Percentiles rank a stretch among this genome's conserved stretches.
These are phyloP conservation scores for Cicer chorassanicum DNA, from an alignment of 306 rosid species.

Conservation along the genomic window DNA sequence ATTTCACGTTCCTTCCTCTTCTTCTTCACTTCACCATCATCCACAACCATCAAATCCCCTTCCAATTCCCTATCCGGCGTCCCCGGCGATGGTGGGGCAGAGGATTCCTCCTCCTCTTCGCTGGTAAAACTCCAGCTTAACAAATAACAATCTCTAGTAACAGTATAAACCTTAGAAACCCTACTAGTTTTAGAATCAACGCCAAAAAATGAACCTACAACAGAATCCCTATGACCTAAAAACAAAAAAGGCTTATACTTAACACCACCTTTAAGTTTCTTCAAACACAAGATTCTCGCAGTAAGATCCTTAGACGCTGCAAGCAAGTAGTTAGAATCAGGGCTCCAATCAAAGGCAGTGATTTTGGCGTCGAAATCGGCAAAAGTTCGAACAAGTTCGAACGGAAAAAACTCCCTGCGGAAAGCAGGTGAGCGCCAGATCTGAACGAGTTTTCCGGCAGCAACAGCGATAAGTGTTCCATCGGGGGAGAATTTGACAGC, in stretches of 20 bases:
- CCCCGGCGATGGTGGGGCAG: conserved; percentile 61
- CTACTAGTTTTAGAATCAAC: conserved; percentile 61
- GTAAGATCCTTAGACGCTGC: conserved; percentile 87
- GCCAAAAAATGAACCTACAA: conserved; percentile 76
- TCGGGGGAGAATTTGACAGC: conserved; percentile 72
- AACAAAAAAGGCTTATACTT: conserved; percentile 67
- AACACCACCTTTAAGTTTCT: conserved; percentile 44
- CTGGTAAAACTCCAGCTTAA: conserved; percentile 67
- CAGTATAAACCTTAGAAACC: conserved; percentile 70
- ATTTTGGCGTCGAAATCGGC: conserved; percentile 67
- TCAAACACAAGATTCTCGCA: conserved; percentile 65
- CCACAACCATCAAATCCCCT: conserved; percentile 50
- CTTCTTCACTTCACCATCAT: conserved; percentile 54
- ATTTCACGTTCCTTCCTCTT: conserved; percentile 60
- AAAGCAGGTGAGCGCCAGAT: conserved; percentile 91
- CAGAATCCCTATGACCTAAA: conserved; percentile 84
- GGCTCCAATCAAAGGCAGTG: conserved; percentile 79
- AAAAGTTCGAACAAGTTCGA: conserved; percentile 72
- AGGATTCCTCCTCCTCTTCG: conserved; percentile 50
- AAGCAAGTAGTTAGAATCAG: conserved; percentile 68
- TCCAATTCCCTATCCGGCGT: conserved; percentile 72
- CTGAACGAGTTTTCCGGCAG: conserved; percentile 76
- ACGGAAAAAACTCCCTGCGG: conserved; percentile 66
- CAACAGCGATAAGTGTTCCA: conserved; percentile 70
- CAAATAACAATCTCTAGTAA: conserved; percentile 70